phyloP scores from a whole-genome alignment of 163 green algal species.

The Chlorella variabilis region DNA sequence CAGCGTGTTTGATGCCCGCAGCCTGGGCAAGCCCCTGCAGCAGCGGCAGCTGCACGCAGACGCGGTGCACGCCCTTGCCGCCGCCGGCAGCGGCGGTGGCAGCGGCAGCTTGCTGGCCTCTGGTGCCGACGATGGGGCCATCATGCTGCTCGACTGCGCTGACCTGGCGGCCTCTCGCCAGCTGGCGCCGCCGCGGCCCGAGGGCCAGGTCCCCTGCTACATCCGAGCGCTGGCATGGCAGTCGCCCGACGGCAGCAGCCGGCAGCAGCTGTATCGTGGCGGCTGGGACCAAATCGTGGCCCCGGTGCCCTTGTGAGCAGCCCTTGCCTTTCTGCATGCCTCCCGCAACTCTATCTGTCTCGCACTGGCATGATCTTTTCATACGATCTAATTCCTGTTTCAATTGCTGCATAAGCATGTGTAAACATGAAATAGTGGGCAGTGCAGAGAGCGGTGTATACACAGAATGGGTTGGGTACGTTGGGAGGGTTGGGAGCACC shows the following conservation, averaged over 20 bases:
- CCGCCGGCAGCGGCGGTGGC: no score
- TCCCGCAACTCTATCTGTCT: no score
- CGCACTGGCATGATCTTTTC: no score
- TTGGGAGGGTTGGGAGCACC: no score
- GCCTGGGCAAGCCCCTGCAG: slow-evolving; percentile 7
- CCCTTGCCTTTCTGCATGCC: no score
- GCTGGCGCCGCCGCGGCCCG: background rate
- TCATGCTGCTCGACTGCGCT: background rate
- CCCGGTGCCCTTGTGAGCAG: background rate
- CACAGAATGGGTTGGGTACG: no score
- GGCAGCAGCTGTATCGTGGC: slow-evolving; percentile 14
- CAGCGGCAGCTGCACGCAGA: slow-evolving; percentile 17
- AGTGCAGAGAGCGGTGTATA: no score
- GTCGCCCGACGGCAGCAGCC: background rate
- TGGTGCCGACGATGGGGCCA: slow-evolving; percentile 16
- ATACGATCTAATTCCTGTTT: no score
- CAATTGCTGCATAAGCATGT: no score
- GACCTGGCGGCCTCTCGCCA: background rate
- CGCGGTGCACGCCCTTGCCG: slow-evolving; percentile 14
- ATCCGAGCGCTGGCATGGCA: slow-evolving; percentile 11
- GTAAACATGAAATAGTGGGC: no score
- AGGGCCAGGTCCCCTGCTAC: slow-evolving; percentile 16
- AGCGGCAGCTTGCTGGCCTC: background rate
- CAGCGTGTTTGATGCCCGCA: slow-evolving; percentile 3
- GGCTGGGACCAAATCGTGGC: slow-evolving; percentile 11